Evolutionary conservation across 164 flowering plant species (phyloP), one percentile per base, ranked within the genome.

Genomic region (Berberis vulgaris): DNA sequence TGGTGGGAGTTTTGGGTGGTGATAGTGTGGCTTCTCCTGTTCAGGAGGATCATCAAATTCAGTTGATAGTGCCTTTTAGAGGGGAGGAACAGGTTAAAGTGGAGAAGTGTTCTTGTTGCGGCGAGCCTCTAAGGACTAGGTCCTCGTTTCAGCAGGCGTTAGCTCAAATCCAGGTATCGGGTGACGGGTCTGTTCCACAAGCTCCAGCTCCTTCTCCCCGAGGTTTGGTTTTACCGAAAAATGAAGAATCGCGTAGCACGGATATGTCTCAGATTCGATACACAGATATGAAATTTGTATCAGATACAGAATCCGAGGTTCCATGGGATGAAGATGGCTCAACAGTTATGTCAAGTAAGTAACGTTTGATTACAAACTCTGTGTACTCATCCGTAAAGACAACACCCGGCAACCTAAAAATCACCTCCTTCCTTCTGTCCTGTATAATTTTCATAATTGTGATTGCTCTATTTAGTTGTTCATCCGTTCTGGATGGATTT

Each of bases 101-200:
- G 9, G 84, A 71, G 63, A 70, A 71, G 53, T 92, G 98, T 72
- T 84, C 91, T 6, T 91, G 96, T 60, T 89, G 96, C 59, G 85
- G 87, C 13, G 89, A 68, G 67, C 78, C 82, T 3, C 56, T 88
- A 77, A 81, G 83, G 66, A 67, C 53, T 45, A 83, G 66, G 52
- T 1, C 76, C 8, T 55, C 76, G 1, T 54, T 13, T 39, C 12
- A 52, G 5, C 70, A 69, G 59, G 69, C 65, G 44, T 66, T 46
- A 12, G 26, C 26, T 26, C 60, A 46, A 65, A 71, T 61, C 59
- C 41, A 63, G 11, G 45, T 38, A 45, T 53, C 72, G 8, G 68
- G 69, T 49, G 75, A 63, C 12, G 72, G 52, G 7, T 44, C 38
- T 60, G 7, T 75, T 40, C 72, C 79, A 5, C 72, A 65, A 55